Percentiles rank a stretch among this genome's conserved stretches.
Conservation (phyloP, 306 rosid genomes). For the Acacia crassicarpa region DNA sequence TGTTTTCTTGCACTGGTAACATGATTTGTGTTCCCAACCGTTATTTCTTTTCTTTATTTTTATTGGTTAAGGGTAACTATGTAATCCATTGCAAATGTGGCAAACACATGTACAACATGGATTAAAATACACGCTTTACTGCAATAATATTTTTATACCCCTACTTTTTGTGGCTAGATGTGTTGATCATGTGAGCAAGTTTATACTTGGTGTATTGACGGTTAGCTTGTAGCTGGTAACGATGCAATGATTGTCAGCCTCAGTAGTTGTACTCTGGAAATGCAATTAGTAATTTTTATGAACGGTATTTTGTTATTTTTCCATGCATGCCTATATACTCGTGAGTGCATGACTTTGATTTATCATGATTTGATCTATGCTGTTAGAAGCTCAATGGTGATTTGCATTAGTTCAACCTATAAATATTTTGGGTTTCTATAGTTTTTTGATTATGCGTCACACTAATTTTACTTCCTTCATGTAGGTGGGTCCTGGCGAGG, state of each 20-base stretch:
- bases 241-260: slow-evolving; percentile 1
- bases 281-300: slow-evolving; percentile 16
- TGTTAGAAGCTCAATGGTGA: slow-evolving; percentile 12
- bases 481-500: slow-evolving; percentile 99
- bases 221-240: slow-evolving; percentile 4
- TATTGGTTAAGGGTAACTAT: background rate
- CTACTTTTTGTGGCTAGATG: background rate
- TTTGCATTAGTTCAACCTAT: slow-evolving; percentile 1
- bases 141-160: background rate
- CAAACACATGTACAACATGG: background rate
- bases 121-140: background rate
- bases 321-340: background rate
- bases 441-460: slow-evolving; percentile 11
- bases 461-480: slow-evolving; percentile 37
- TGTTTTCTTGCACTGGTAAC: background rate
- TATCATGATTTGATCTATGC: background rate
- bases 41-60: background rate
- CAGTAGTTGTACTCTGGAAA: background rate
- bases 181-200: background rate
- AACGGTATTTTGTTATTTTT: background rate
- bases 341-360: slow-evolving; percentile 3
- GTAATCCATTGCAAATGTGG: background rate
- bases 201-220: background rate
- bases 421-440: slow-evolving; percentile 2
- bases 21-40: background rate